Percentiles rank a stretch among this genome's conserved stretches.
phyloP scores from a whole-genome alignment of 2,329 filamentous ascomycete species.

The Diaporthe sp. region DNA sequence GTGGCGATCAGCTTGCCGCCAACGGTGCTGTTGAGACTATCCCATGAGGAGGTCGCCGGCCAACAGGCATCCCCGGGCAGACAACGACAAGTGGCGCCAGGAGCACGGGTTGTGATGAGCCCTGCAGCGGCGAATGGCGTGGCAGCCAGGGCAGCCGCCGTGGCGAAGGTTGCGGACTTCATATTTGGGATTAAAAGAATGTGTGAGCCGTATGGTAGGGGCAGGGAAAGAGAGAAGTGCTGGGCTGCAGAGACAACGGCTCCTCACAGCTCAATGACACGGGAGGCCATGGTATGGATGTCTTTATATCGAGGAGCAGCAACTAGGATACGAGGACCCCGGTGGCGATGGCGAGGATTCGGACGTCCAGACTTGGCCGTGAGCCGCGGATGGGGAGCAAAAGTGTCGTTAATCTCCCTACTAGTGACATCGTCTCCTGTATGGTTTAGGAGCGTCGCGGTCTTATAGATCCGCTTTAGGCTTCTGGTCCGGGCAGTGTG shows the following conservation, averaged over 20 bases:
- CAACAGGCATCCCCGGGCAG: conserved; percentile 55
- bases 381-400: neutral
- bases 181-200: neutral
- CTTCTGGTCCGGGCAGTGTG: conserved; percentile 7
- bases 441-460: conserved; percentile 18
- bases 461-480: conserved; percentile 4
- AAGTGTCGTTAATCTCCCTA: conserved; percentile 15
- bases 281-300: neutral
- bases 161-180: neutral
- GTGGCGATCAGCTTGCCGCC: conserved; percentile 59
- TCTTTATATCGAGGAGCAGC: neutral
- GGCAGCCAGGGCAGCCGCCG: neutral
- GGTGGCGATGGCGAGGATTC: conserved; percentile 13
- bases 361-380: neutral
- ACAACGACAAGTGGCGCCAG: neutral
- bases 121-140: conserved; percentile 1
- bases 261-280: neutral
- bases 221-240: neutral
- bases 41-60: conserved; percentile 56
- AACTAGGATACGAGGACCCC: neutral
- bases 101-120: neutral
- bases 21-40: conserved; percentile 58
- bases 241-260: conserved; percentile 11
- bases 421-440: conserved; percentile 20
- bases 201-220: neutral